Conservation (phyloP, 139 green algal genomes). For the Chlorella sorokiniana region DNA sequence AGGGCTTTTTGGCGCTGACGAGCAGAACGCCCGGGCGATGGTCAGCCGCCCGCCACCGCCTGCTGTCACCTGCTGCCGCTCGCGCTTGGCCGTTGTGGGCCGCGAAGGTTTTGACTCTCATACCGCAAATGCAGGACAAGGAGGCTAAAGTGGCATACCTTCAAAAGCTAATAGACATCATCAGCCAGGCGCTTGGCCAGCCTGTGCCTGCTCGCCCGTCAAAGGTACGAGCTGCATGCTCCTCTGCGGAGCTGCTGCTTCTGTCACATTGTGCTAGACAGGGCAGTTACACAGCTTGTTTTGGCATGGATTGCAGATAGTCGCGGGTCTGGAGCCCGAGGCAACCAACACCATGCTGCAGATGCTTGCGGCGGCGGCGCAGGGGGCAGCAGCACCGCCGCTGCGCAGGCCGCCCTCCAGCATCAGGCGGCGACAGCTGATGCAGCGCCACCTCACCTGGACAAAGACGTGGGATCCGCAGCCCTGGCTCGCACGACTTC, state of each 20-base stretch:
- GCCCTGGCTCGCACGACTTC: no score
- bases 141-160: conserved; percentile 80
- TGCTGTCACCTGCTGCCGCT: not conserved
- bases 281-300: not conserved
- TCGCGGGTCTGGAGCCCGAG: conserved; percentile 84
- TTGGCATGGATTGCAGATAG: conserved; percentile 57
- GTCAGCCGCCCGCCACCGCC: conserved; percentile 34
- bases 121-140: conserved; percentile 68
- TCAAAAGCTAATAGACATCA: conserved; percentile 76
- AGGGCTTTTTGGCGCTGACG: conserved; percentile 66
- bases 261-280: not conserved
- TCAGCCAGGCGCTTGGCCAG: conserved; percentile 54
- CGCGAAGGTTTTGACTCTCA: no score
- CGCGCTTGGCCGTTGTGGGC: no score
- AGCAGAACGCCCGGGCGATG: conserved; percentile 71
- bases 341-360: conserved; percentile 85
- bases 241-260: no score
- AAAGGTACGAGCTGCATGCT: conserved; percentile 62
- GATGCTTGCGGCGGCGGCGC: conserved; percentile 62
- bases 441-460: not conserved
- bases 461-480: no score
- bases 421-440: not conserved
- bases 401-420: conserved; percentile 44
- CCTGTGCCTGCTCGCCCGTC: conserved; percentile 67
- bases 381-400: conserved; percentile 35